Base-by-base conservation (phyloP, 371 early-diverging fungal species). In the Mortierella sp. region DNA sequence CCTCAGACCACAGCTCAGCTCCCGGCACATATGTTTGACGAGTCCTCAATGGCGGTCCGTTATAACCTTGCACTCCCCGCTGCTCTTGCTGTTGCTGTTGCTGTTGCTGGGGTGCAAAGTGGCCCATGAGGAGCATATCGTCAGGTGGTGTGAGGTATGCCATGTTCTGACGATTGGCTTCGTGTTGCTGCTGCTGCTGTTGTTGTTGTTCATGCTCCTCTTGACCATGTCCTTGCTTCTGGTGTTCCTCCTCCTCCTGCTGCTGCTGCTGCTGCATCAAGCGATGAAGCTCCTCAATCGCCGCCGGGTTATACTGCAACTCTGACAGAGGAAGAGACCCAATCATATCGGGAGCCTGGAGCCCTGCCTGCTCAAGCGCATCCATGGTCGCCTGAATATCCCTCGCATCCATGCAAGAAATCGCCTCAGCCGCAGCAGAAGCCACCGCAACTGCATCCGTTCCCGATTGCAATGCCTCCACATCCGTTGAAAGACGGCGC, bases 121-220 rank as follows among this genome's bases (percentile, higher is more conserved):
- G 32, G 14, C 32, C 51, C 21, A 21, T 32, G 18, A 12, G 49
- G 32, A 72, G 49, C 29, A 49, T 29, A 6, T 72, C 65, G 8
- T 72, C 32, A 2, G 46, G 72, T 0, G 49, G 44, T 27, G 72
- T 48, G 35, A 72, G 51, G 35, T 72, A 72, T 2, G 72, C 35
- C 72, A 72, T 7, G 54, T 78, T 51, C 21, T 83, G 84, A 5
- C 72, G 56, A 24, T 77, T 46, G 29, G 76, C 54, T 46, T 79
- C 74, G 10, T 82, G 83, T 51, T 46, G 55, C n/a, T 78, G 75
- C 12, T 82, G 65, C 46, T 78, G 58, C 55, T 75, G 75, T 29
- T 72, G 77, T 46, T 76, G 77, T 11, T 71, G 78, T 54, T 38
- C 73, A 12, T 63, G 73, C n/a, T 68, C 49, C 29, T 48, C 46